Evolutionary conservation across 305 asterid species (phyloP).

Genomic region (Fraxinus platypoda): DNA sequence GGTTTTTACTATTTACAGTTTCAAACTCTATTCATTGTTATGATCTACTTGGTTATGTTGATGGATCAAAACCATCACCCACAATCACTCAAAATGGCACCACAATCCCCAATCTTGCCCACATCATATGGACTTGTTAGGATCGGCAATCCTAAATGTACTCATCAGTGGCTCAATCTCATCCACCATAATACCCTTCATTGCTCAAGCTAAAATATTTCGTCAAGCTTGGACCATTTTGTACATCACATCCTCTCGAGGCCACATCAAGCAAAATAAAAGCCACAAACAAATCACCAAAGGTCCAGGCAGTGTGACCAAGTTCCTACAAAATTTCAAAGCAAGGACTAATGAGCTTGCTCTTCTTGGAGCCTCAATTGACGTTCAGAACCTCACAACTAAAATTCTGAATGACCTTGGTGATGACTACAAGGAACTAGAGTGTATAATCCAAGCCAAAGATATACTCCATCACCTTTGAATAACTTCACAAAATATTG

Average conservation of each 20-base stretch:
- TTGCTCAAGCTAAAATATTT: neutral
- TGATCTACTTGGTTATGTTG: neutral
- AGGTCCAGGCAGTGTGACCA: neutral
- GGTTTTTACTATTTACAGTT: neutral
- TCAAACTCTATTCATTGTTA: neutral
- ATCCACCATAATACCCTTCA: neutral
- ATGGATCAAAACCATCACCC: neutral
- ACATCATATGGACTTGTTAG: neutral
- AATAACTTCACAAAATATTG: too few relatives aligned
- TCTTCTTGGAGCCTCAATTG: neutral
- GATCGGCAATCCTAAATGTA: neutral
- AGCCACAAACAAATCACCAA: neutral
- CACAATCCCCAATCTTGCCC: neutral
- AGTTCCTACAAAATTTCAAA: neutral
- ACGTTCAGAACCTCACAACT: neutral
- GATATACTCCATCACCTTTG: neutral
- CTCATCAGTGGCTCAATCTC: neutral
- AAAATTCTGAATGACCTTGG: neutral
- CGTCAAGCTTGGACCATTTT: neutral
- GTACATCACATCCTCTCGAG: neutral
- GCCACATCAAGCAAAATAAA: constrained; percentile 1
- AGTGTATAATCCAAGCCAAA: neutral
- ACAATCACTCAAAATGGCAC: neutral
- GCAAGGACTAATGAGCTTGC: neutral
- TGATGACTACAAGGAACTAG: neutral